These are phyloP conservation scores for Dendrobium catenatum DNA, from an alignment of 106 monocot species.

Conservation along the genomic window DNA sequence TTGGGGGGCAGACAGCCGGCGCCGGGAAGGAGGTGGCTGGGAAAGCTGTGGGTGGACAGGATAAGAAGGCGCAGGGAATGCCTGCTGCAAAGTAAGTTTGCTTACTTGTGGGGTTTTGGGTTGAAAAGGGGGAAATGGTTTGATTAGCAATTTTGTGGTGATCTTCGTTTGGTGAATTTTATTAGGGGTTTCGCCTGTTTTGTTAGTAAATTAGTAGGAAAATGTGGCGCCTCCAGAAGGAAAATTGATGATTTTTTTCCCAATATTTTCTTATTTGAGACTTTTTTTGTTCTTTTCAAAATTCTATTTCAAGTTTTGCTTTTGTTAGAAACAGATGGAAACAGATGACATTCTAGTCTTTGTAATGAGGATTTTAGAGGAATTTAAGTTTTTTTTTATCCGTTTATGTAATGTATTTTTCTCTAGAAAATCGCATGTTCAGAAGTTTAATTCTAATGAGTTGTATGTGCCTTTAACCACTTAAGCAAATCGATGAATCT, in stretches of 20 bases:
- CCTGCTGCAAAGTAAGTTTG: constrained; percentile 67
- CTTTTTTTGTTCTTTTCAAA: background rate
- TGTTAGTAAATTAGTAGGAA: background rate
- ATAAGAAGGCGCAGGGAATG: background rate
- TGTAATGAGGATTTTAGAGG: background rate
- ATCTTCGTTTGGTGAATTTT: background rate
- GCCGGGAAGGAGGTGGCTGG: constrained; percentile 3
- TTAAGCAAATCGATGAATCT: background rate
- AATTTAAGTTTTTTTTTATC: background rate
- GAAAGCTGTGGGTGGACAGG: constrained; percentile 20
- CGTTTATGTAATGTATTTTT: background rate
- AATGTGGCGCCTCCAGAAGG: background rate
- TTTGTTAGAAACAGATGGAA: background rate
- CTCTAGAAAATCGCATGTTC: background rate
- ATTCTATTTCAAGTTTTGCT: background rate
- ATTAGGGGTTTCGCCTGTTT: background rate
- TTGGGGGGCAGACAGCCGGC: background rate
- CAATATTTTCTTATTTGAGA: background rate
- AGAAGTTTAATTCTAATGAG: background rate
- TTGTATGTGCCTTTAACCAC: background rate
- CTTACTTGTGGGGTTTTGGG: background rate
- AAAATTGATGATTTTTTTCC: background rate
- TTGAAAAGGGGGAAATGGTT: background rate
- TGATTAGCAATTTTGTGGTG: background rate
- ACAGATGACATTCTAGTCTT: background rate